These are phyloP conservation scores for Stephanodiscus minutulus DNA, from an alignment of 108 stramenopile species.

Conservation along the genomic window DNA sequence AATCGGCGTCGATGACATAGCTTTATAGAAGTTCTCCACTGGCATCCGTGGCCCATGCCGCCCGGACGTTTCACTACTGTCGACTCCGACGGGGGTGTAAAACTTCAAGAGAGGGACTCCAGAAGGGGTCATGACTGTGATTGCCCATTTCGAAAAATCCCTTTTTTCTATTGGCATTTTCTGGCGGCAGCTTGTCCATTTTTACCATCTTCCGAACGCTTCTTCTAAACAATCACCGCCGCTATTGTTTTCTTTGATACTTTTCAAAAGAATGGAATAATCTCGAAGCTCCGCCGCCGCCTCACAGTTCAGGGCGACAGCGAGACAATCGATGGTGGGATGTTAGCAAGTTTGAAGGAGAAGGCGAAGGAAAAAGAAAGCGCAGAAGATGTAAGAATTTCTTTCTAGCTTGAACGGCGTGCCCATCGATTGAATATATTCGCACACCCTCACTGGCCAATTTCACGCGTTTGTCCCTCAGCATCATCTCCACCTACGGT, in stretches of 20 bases:
- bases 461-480: slow-evolving; percentile 21
- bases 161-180: not conserved
- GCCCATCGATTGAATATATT: not conserved
- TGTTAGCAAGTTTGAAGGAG: slow-evolving; percentile 2
- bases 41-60: slow-evolving; percentile 3
- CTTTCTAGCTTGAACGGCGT: too few relatives aligned
- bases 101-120: not conserved
- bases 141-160: not conserved
- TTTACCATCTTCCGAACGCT: not conserved
- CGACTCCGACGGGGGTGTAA: not conserved
- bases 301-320: slow-evolving; percentile 81
- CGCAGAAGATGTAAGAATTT: slow-evolving; percentile 33
- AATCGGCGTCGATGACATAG: not conserved
- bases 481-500: slow-evolving; percentile 55
- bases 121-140: not conserved
- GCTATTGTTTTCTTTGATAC: not conserved
- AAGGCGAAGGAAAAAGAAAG: slow-evolving; percentile 14
- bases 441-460: not conserved
- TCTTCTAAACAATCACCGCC: not conserved
- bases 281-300: slow-evolving; percentile 86
- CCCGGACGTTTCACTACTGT: not conserved
- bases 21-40: not conserved
- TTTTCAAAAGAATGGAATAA: slow-evolving; percentile 41
- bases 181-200: not conserved
- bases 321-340: slow-evolving; percentile 76